Conservation (phyloP, 2,329 filamentous ascomycete species). For the Colletotrichum liriopes region DNA sequence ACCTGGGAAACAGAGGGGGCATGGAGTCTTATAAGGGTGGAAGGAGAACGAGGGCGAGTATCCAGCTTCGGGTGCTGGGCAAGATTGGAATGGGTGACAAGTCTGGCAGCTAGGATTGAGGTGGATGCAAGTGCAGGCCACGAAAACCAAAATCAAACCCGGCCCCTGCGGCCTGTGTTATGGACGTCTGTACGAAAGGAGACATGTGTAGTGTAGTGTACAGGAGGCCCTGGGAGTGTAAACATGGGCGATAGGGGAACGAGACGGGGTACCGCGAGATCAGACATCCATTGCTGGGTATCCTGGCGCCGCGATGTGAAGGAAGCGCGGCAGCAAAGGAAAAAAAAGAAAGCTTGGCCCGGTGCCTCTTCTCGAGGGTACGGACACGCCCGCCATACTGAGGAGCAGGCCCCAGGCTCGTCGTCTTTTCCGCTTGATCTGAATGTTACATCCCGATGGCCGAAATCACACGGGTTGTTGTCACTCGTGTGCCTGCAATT, state of each 20-base stretch:
- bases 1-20: conserved; percentile 13
- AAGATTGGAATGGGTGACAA: not conserved
- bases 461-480: not conserved
- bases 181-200: not conserved
- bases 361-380: not conserved
- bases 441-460: conserved; percentile 11
- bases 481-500: not conserved
- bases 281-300: conserved; percentile 1
- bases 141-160: conserved; percentile 11
- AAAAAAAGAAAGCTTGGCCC: conserved; percentile 21
- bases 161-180: conserved; percentile 21
- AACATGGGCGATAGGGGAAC: not conserved
- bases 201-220: not conserved
- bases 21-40: conserved; percentile 25
- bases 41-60: not conserved
- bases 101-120: not conserved
- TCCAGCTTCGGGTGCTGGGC: not conserved
- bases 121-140: conserved; percentile 9
- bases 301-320: conserved; percentile 17
- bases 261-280: conserved; percentile 11
- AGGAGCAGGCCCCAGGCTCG: not conserved
- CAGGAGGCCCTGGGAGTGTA: not conserved
- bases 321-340: not conserved
- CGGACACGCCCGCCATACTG: not conserved
- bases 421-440: not conserved